phyloP scores from a whole-genome alignment of 176 grass and related monocot genomes.

The Chloris gayana region DNA sequence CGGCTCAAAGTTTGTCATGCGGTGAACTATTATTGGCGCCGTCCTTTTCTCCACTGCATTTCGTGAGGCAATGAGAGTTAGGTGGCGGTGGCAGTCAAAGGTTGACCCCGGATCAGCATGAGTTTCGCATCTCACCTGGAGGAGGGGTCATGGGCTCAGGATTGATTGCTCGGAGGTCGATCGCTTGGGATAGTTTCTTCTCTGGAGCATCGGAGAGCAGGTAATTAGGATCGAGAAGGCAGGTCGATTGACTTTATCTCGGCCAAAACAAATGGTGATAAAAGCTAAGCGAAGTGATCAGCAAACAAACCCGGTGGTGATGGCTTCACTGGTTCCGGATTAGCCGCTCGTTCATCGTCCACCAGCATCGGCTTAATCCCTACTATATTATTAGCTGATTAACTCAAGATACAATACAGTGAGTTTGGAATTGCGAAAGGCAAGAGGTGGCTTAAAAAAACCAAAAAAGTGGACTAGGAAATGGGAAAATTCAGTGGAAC shows the following conservation, averaged over 20 bases:
- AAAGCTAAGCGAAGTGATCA: neutral
- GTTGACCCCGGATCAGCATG: slow-evolving; percentile 3
- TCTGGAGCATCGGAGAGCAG: slow-evolving; percentile 30
- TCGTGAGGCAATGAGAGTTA: slow-evolving; percentile 13
- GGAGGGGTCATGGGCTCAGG: slow-evolving; percentile 40
- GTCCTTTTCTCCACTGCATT: slow-evolving; percentile 61
- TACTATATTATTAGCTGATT: slow-evolving; percentile 9
- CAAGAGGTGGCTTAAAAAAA: neutral
- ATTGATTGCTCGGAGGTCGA: slow-evolving; percentile 45
- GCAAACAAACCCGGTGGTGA: slow-evolving; percentile 3
- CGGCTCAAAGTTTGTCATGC: slow-evolving; percentile 34
- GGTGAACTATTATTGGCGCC: slow-evolving; percentile 47
- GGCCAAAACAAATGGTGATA: neutral
- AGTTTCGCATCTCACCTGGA: slow-evolving; percentile 44
- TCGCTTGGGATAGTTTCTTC: slow-evolving; percentile 35
- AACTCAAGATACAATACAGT: neutral
- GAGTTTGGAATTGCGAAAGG: neutral
- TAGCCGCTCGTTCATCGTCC: slow-evolving; percentile 22
- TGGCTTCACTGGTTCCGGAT: slow-evolving; percentile 26
- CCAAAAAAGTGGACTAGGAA: neutral
- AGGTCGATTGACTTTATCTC: neutral
- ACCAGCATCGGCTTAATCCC: neutral
- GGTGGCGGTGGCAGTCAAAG: slow-evolving; percentile 1
- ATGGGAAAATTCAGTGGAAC: neutral
- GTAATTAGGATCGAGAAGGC: neutral